Percentiles rank a stretch among this genome's conserved stretches.
Conservation (phyloP, 345 rosid genomes). For the Populus davidiana region DNA sequence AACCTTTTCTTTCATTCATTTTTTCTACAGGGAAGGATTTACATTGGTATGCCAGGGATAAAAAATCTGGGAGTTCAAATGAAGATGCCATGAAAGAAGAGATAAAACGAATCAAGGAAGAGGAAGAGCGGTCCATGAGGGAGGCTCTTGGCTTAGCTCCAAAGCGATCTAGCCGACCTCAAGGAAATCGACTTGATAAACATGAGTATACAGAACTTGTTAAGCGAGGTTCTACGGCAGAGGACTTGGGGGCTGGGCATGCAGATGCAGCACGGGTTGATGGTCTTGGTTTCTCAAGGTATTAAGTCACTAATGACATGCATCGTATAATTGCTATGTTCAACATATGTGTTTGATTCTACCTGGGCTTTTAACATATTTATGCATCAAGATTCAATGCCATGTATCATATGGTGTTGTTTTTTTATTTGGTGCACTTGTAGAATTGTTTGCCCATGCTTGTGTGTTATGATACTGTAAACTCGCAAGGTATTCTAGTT, state of each 20-base stretch:
- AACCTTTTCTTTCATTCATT: not conserved
- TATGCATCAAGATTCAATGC: not conserved
- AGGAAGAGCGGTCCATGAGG: conserved; percentile 98
- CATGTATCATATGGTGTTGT: too few species aligned
- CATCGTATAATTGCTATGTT: not conserved
- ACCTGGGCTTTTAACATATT: not conserved
- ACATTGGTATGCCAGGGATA: conserved; percentile 84
- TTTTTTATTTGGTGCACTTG: not conserved
- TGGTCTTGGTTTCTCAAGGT: conserved; percentile 91
- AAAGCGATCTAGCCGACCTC: conserved; percentile 65
- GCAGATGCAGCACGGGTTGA: conserved; percentile 84
- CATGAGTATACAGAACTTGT: conserved; percentile 87
- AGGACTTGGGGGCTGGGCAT: conserved; percentile 92
- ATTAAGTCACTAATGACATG: not conserved
- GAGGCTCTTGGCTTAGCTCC: conserved; percentile 98
- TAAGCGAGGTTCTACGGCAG: conserved; percentile 89
- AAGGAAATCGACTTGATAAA: conserved; percentile 86
- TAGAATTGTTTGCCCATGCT: not conserved
- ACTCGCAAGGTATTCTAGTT: not conserved
- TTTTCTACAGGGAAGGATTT: conserved; percentile 75
- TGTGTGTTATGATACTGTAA: not conserved
- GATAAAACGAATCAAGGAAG: conserved; percentile 81
- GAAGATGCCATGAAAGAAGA: conserved; percentile 77
- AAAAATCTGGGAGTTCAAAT: conserved; percentile 40
- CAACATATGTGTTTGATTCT: not conserved